phyloP scores from a whole-genome alignment of 768 basidiomycete genomes.

The Pulveroboletus sp. region DNA sequence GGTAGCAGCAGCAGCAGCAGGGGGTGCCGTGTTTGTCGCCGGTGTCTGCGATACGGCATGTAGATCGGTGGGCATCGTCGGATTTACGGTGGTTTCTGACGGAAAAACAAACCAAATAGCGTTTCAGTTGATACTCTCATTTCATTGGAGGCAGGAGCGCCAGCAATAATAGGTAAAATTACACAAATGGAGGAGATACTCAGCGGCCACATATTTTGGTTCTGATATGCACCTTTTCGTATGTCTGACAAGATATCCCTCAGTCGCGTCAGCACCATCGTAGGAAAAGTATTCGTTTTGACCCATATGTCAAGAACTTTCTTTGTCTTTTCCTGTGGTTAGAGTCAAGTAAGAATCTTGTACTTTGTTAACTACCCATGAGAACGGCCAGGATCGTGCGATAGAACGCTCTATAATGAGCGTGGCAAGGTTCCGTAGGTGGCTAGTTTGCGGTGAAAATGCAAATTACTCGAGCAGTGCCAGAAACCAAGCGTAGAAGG shows the following conservation, averaged over 20 bases:
- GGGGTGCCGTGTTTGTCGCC: slow-evolving; percentile 23
- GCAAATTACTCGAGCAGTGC: slow-evolving; percentile 8
- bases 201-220: slow-evolving; percentile 67
- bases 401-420: slow-evolving; percentile 23
- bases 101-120: slow-evolving; percentile 50
- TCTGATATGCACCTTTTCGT: slow-evolving; percentile 87
- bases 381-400: slow-evolving; percentile 25
- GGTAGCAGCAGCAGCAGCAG: slow-evolving; percentile 25
- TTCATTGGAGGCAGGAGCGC: slow-evolving; percentile 40
- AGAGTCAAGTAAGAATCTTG: slow-evolving; percentile 33
- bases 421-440: slow-evolving; percentile 1
- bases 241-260: slow-evolving; percentile 63
- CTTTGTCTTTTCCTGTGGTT: slow-evolving; percentile 87
- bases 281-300: slow-evolving; percentile 86
- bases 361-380: slow-evolving; percentile 40
- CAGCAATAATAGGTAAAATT: slow-evolving; percentile 59
- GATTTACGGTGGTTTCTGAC: slow-evolving; percentile 51
- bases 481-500: slow-evolving; percentile 1
- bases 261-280: slow-evolving; percentile 69
- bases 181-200: slow-evolving; percentile 68
- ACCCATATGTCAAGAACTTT: slow-evolving; percentile 98
- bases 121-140: slow-evolving; percentile 70
- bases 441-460: slow-evolving; percentile 5
- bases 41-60: slow-evolving; percentile 35
- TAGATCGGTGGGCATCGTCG: slow-evolving; percentile 36